phyloP scores from a whole-genome alignment of 192 early-diverging fungal species.

The Coemansia sp. region DNA sequence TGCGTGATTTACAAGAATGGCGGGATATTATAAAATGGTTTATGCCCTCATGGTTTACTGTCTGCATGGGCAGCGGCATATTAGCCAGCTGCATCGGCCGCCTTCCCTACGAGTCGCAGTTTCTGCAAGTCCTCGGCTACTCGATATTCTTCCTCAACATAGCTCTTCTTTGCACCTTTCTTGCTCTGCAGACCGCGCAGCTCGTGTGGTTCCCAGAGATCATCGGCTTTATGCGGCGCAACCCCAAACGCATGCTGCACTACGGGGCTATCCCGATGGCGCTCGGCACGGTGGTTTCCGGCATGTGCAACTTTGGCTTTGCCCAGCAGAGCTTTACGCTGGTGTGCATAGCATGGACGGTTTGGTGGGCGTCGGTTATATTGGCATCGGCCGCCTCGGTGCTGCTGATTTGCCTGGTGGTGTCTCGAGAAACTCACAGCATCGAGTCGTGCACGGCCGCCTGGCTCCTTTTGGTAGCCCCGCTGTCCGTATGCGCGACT shows the following conservation, averaged over 20 bases:
- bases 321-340: background rate
- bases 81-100: constrained; percentile 31
- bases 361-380: constrained; percentile 41
- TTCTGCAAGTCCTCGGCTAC: constrained; percentile 11
- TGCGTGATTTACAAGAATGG: constrained; percentile 2
- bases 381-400: constrained; percentile 20
- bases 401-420: constrained; percentile 30
- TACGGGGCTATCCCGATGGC: constrained; percentile 54
- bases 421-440: constrained; percentile 25
- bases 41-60: constrained; percentile 55
- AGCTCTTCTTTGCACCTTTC: constrained; percentile 16
- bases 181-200: constrained; percentile 20
- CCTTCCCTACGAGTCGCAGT: constrained; percentile 29
- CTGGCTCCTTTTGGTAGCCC: constrained; percentile 54
- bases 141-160: constrained; percentile 38
- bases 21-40: constrained; percentile 36
- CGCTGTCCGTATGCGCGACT: constrained; percentile 40
- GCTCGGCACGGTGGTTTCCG: constrained; percentile 35
- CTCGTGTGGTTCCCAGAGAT: constrained; percentile 28
- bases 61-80: constrained; percentile 55
- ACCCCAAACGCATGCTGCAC: constrained; percentile 45
- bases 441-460: constrained; percentile 43
- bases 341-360: constrained; percentile 14
- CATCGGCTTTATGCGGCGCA: constrained; percentile 25
- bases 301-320: constrained; percentile 3